These are phyloP conservation scores for Aspergillus tamarii DNA, from an alignment of 2,329 filamentous ascomycete species.

Conservation along the genomic window DNA sequence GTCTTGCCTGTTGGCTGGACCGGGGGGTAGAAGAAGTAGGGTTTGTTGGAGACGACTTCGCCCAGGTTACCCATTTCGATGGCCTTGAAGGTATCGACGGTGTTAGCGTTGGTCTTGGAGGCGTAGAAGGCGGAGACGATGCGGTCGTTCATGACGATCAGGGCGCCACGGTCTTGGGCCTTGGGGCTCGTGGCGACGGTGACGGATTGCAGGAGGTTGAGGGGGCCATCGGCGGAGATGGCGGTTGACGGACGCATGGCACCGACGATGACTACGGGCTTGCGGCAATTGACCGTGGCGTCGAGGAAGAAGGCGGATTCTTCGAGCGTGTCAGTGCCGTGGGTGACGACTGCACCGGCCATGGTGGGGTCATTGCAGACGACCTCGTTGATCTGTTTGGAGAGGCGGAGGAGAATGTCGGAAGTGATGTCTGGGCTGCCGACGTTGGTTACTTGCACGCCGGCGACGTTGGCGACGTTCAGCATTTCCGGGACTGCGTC, in stretches of 20 bases:
- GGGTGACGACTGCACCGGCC: slow-evolving; percentile 52
- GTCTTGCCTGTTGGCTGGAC: slow-evolving; percentile 52
- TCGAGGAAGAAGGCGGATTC: slow-evolving; percentile 68
- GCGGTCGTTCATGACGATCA: slow-evolving; percentile 66
- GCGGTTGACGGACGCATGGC: slow-evolving; percentile 67
- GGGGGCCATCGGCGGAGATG: slow-evolving; percentile 64
- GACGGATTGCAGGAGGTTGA: slow-evolving; percentile 65
- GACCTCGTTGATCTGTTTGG: slow-evolving; percentile 23
- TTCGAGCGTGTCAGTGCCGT: slow-evolving; percentile 68
- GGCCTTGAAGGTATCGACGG: slow-evolving; percentile 64
- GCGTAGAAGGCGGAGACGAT: slow-evolving; percentile 62
- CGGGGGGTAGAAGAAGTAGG: slow-evolving; percentile 63
- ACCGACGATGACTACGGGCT: slow-evolving; percentile 64
- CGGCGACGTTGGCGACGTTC: slow-evolving; percentile 31
- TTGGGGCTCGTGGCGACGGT: slow-evolving; percentile 55
- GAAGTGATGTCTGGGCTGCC: slow-evolving; percentile 30
- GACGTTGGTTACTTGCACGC: slow-evolving; percentile 32
- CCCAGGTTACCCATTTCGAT: slow-evolving; percentile 62
- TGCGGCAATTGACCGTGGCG: slow-evolving; percentile 58
- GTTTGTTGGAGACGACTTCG: slow-evolving; percentile 60
- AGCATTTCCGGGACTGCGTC: slow-evolving; percentile 30
- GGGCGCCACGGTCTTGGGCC: slow-evolving; percentile 56
- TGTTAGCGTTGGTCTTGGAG: slow-evolving; percentile 66
- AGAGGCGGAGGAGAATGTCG: slow-evolving; percentile 26
- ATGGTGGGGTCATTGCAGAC: slow-evolving; percentile 29